These are phyloP conservation scores for Nyssa sinensis DNA, from an alignment of 148 eudicot species.

Conservation along the genomic window DNA sequence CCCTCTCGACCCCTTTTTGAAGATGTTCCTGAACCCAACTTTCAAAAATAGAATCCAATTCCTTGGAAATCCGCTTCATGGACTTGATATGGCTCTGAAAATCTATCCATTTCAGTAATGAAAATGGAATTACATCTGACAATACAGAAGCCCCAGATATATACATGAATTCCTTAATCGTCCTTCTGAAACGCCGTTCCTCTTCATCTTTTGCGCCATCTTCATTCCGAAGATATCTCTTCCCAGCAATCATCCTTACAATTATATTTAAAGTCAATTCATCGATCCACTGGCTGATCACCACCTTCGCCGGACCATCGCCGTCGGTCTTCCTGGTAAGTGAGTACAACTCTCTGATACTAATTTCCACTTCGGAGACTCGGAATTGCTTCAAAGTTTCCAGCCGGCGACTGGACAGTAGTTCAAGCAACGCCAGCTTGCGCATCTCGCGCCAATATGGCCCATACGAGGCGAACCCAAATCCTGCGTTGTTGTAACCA, in stretches of 20 bases:
- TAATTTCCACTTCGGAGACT: neutral
- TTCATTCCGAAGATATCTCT: too few species aligned
- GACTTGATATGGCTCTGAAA: neutral
- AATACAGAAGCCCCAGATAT: constrained; percentile 9
- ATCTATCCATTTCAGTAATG: constrained; percentile 23
- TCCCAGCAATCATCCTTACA: constrained; percentile 19
- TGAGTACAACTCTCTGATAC: constrained; percentile 15
- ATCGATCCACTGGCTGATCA: constrained; percentile 11
- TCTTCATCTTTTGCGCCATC: constrained; percentile 7
- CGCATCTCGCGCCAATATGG: constrained; percentile 22
- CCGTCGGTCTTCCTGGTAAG: neutral
- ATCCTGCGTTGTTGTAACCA: constrained; percentile 11
- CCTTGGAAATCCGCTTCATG: constrained; percentile 12
- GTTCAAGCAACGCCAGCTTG: constrained; percentile 15
- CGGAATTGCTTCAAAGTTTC: constrained; percentile 11
- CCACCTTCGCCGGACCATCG: too few species aligned
- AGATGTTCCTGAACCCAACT: constrained; percentile 23
- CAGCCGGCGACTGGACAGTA: constrained; percentile 10
- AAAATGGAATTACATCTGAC: constrained; percentile 25
- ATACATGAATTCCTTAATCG: constrained; percentile 18
- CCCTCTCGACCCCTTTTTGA: neutral
- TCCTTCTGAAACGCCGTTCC: constrained; percentile 4
- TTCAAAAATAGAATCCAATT: constrained; percentile 16
- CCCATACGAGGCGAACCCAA: constrained; percentile 23
- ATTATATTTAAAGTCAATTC: constrained; percentile 18